Base-by-base conservation (phyloP, 1,284 basidiomycete genomes). In the Farysia itapuensis region DNA sequence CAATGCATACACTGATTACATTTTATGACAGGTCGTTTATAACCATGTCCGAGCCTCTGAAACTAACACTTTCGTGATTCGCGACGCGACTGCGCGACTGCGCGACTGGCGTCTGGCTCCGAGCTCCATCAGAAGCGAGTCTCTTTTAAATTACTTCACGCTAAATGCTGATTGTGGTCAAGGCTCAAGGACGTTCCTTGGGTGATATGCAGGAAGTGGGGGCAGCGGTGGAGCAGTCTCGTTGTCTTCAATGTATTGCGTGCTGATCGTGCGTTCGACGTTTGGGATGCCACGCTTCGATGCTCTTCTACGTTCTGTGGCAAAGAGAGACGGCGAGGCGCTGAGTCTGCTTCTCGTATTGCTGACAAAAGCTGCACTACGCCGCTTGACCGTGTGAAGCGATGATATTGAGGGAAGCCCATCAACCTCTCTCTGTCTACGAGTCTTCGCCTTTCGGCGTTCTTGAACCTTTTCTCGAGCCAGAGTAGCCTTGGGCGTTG, bases 161-260 rank as follows among this genome's bases (percentile, higher is more conserved):
- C n/a, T n/a, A n/a, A n/a, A n/a, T n/a, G n/a, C n/a, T n/a, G n/a
- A n/a, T n/a, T n/a, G n/a, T n/a, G n/a, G n/a, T n/a, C n/a, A n/a
- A n/a, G n/a, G n/a, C n/a, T n/a, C n/a, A n/a, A n/a, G n/a, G n/a
- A n/a, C n/a, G n/a, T n/a, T n/a, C n/a, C n/a, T 46, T 29, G 49
- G 50, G 20, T 60, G 57, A 22, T 60, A 60, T 2, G 50, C 57
- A 4, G 57, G 57, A 12, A 60, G 34, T 0, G 57, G 57, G 3
- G 57, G 57, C 3, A 53, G 40, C 3, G 50, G 57, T 2, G 57
- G 57, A 4, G 43, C 50, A 2, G 33, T 40, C 0, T 24, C 24
- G 3, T 32, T 30, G 16, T 60, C 57, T 15, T 53, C 35, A 12
- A 53, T 38, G 18, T 60, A 60, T 30, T 42, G 42, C 2, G 48